Percentiles rank a stretch among this genome's conserved stretches.
Conservation (phyloP, 129 eudicot species). For the Pulicaria dysenterica region DNA sequence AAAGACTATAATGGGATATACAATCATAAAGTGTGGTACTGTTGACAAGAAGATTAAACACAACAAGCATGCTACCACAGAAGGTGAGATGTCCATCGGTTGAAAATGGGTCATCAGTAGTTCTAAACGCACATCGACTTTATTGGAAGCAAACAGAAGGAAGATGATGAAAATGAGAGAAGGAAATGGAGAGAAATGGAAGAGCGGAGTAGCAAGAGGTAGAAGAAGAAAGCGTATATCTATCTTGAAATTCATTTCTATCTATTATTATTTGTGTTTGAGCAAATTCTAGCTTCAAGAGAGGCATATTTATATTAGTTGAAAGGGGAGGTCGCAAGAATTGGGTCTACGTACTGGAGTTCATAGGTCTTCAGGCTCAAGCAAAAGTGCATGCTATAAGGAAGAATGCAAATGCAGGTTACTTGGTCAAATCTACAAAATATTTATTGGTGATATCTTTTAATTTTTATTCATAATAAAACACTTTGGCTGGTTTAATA, state of each 20-base stretch:
- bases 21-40: constrained; percentile 17
- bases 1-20: constrained; percentile 1
- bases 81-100: constrained; percentile 14
- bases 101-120: not conserved
- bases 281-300: no score
- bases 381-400: no score
- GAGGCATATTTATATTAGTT: no score
- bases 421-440: no score
- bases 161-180: constrained; percentile 20
- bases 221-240: constrained; percentile 22
- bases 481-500: no score
- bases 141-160: constrained; percentile 28
- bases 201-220: constrained; percentile 17
- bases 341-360: no score
- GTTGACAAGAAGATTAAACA: constrained; percentile 22
- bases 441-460: no score
- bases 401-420: no score
- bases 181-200: not conserved
- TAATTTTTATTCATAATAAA: no score
- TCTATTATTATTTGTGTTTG: no score
- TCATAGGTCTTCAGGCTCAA: no score
- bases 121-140: not conserved
- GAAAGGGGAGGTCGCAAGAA: no score
- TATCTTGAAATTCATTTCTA: not conserved
- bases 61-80: constrained; percentile 1